Conservation (phyloP, 192 early-diverging fungal species). For the Mortierella alpina region DNA sequence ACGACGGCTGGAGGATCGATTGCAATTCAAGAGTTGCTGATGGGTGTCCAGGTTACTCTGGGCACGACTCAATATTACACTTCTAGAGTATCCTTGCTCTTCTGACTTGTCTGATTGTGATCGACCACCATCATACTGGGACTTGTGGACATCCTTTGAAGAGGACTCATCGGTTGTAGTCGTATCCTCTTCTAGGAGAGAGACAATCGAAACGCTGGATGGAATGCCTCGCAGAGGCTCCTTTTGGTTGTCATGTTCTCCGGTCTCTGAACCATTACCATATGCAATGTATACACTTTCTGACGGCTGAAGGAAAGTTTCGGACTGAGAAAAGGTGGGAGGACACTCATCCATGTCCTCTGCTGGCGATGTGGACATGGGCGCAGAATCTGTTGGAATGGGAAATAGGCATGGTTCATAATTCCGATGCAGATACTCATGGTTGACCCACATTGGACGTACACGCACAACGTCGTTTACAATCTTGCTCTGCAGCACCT, state of each 20-base stretch:
- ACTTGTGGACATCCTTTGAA: too few relatives aligned
- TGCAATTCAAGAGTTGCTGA: background rate
- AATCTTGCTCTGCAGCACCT: constrained; percentile 49
- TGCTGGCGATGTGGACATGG: background rate
- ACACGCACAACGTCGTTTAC: constrained; percentile 46
- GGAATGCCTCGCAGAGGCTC: constrained; percentile 15
- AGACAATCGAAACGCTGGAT: constrained; percentile 26
- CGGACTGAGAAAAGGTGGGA: background rate
- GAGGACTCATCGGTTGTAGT: background rate
- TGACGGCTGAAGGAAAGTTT: too few relatives aligned
- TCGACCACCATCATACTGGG: too few relatives aligned
- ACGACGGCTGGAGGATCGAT: background rate
- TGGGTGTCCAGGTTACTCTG: constrained; percentile 34
- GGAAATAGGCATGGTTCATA: constrained; percentile 18
- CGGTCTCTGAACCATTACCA: background rate
- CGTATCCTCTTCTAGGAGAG: constrained; percentile 10
- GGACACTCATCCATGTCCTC: background rate
- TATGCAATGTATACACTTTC: constrained; percentile 9
- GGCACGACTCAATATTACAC: constrained; percentile 10
- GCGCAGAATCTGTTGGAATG: background rate
- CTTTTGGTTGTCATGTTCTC: background rate
- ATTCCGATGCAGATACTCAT: constrained; percentile 37
- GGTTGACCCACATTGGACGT: constrained; percentile 50
- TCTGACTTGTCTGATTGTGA: too few relatives aligned
- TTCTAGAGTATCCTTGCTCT: too few relatives aligned